Base-by-base conservation (phyloP, 1,139 yeast species). In the Blastobotrys aristatus region DNA sequence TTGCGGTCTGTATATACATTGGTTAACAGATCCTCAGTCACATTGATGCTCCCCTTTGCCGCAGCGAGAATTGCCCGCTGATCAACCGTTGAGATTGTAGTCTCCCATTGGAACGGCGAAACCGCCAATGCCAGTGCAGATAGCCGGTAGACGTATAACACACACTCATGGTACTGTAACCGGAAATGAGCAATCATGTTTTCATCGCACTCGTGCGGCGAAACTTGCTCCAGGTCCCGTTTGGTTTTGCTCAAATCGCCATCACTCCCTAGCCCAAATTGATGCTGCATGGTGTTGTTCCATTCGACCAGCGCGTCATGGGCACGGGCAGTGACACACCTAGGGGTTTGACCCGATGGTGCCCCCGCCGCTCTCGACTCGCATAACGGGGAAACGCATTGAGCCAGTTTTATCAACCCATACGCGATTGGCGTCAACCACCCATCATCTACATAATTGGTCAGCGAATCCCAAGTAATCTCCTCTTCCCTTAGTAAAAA, bases 371-470 rank as follows among this genome's bases (percentile, higher is more conserved):
- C n/a, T 30, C 37, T 27, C 43, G 49, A 46, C 11, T 29, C 14
- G n/a, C 39, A 17, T 8, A 37, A 17, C 8, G 61, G 59, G 7
- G 54, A 40, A 2, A 61, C 40, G 21, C 56, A 35, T 2, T 43
- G 40, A 2, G 65, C 61, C 20, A 63, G 53, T 16, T 52, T 48
- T 8, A 63, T 46, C 44, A 62, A 42, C 1, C 56, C 76, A 67
- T 51, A 62, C 0, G 82, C 72, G 1, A 79, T 76, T 26, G 71
- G 64, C 0, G 79, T 73, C 33, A 76, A 54, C 84, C 85, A 80
- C 44, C 72, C 77, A 56, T 79, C 83, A 47, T 68, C 67, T 50
- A 72, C 72, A 51, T 51, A 48, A 49, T 58, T 50, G 11, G 61
- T 53, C 0, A 83, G 81, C 36, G 66, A 66, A 4, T 57, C 59